Percentiles rank a stretch among this genome's conserved stretches.
These are phyloP conservation scores for Ustilago shanxiensis DNA, from an alignment of 1,284 basidiomycete genomes.

Conservation along the genomic window DNA sequence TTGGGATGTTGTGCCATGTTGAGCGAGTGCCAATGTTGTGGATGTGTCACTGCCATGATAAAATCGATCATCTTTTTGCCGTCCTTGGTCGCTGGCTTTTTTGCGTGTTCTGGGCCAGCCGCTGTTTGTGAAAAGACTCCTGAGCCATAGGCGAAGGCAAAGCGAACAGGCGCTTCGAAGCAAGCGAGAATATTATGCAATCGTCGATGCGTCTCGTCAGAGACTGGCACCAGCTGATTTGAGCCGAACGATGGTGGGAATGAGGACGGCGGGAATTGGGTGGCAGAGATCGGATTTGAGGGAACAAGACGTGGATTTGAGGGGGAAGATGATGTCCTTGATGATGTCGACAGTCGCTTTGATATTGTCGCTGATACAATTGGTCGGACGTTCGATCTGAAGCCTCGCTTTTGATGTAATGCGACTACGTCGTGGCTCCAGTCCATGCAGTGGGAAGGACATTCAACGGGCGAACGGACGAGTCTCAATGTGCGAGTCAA, in stretches of 20 bases:
- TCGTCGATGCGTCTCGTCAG: slow-evolving; percentile 27
- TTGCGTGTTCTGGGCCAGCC: slow-evolving; percentile 70
- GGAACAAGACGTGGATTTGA: slow-evolving; percentile 20
- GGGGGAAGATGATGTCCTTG: slow-evolving; percentile 9
- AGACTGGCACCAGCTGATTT: slow-evolving; percentile 59
- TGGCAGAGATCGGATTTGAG: slow-evolving; percentile 20
- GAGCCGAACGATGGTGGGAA: slow-evolving; percentile 60
- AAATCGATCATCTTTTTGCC: slow-evolving; percentile 84
- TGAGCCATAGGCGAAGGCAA: slow-evolving; percentile 94
- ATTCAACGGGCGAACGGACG: neutral
- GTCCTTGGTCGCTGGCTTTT: slow-evolving; percentile 69
- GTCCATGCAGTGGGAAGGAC: neutral
- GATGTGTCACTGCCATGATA: slow-evolving; percentile 91
- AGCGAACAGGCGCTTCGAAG: slow-evolving; percentile 85
- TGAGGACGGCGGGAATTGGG: slow-evolving; percentile 31
- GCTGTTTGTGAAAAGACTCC: slow-evolving; percentile 90
- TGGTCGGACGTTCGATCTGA: neutral
- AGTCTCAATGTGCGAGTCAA: neutral
- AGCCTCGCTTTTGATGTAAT: neutral
- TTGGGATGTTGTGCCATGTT: slow-evolving; percentile 89
- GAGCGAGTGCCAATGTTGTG: slow-evolving; percentile 91
- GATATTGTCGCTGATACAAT: neutral
- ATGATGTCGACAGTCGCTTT: slow-evolving; percentile 4
- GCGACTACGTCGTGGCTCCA: neutral
- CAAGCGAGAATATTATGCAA: slow-evolving; percentile 47